Percentiles rank a stretch among this genome's conserved stretches.
phyloP scores from a whole-genome alignment of 2,329 filamentous ascomycete genomes.

The Seiridium unicorne region DNA sequence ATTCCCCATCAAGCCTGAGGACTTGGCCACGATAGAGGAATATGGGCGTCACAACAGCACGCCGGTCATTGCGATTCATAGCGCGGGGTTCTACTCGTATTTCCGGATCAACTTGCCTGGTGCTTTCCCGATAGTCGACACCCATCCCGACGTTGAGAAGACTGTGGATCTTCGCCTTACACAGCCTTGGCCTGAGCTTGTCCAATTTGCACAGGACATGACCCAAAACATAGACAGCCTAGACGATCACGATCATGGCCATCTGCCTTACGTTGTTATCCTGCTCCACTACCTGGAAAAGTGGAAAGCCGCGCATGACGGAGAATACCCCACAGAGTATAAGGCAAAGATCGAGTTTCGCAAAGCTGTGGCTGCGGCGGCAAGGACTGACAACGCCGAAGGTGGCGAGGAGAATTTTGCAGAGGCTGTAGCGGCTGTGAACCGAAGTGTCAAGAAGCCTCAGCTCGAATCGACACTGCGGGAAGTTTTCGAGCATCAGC shows the following conservation, averaged over 20 bases:
- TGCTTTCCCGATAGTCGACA: conserved; percentile 92
- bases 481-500: conserved; percentile 73
- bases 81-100: conserved; percentile 87
- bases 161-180: conserved; percentile 83
- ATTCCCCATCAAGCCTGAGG: conserved; percentile 43
- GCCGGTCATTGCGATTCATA: conserved; percentile 80
- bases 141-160: conserved; percentile 84
- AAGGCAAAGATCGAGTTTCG: conserved; percentile 85
- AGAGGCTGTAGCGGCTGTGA: conserved; percentile 81
- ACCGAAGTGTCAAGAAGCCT: conserved; percentile 77
- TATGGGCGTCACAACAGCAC: conserved; percentile 57
- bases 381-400: conserved; percentile 72
- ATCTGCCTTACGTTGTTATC: conserved; percentile 83
- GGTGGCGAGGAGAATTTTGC: conserved; percentile 97
- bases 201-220: conserved; percentile 63
- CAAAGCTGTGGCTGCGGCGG: conserved; percentile 62
- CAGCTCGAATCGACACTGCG: conserved; percentile 67
- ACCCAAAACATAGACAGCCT: conserved; percentile 68
- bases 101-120: conserved; percentile 77
- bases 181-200: conserved; percentile 81
- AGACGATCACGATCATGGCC: conserved; percentile 80
- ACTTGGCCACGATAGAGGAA: conserved; percentile 42
- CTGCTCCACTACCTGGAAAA: conserved; percentile 77
- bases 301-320: conserved; percentile 74
- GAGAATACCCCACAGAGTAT: conserved; percentile 69